These are phyloP conservation scores for Cronartium quercuum DNA, from an alignment of 1,284 basidiomycete species.

Conservation along the genomic window DNA sequence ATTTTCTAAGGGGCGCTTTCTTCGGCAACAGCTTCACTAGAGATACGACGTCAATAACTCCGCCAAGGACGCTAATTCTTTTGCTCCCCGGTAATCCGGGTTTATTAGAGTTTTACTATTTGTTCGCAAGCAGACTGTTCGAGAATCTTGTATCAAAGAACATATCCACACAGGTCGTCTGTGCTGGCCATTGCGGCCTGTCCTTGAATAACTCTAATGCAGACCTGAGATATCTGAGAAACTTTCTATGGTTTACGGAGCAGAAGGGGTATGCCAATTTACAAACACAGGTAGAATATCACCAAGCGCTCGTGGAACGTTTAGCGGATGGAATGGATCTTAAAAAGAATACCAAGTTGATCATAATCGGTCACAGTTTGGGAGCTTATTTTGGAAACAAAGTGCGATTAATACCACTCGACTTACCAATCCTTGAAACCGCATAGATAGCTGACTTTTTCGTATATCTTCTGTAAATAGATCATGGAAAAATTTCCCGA, in stretches of 20 bases:
- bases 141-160: background rate
- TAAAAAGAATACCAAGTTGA: conserved; percentile 3
- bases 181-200: conserved; percentile 19
- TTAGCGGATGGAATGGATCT: background rate
- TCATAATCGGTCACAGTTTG: conserved; percentile 32
- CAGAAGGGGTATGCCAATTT: background rate
- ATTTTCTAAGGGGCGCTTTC: background rate
- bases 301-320: conserved; percentile 7
- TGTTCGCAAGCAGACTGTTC: conserved; percentile 1
- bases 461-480: background rate
- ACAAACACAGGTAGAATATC: conserved; percentile 17
- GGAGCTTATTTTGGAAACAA: conserved; percentile 24
- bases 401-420: background rate
- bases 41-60: background rate
- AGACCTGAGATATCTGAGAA: conserved; percentile 16
- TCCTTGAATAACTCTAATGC: conserved; percentile 26
- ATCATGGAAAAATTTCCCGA: conserved; percentile 20
- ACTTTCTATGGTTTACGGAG: background rate
- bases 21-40: background rate
- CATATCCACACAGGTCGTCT: conserved; percentile 10
- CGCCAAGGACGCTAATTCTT: conserved; percentile 3
- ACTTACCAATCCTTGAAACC: background rate
- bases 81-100: conserved; percentile 34
- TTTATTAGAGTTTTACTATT: conserved; percentile 24
- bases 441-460: background rate